phyloP scores from a whole-genome alignment of 2,329 filamentous ascomycete genomes.

The Alternaria sp. region DNA sequence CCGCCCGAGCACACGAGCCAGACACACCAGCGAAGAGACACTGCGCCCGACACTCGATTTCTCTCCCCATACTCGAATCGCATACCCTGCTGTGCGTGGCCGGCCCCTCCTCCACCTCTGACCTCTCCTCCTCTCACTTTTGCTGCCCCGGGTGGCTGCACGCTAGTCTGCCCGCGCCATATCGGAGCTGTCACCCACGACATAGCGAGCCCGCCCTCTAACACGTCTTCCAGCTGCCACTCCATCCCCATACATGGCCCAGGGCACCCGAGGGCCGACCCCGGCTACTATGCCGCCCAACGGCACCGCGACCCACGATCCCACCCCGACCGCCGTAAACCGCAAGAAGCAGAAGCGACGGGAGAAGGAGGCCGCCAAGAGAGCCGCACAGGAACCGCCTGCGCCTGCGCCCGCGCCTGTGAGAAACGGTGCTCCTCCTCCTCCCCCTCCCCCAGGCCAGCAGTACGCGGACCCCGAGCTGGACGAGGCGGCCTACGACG shows the following conservation, averaged over 20 bases:
- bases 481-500: constrained; percentile 51
- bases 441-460: constrained; percentile 7
- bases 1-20: constrained; percentile 18
- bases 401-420: constrained; percentile 28
- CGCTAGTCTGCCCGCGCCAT: constrained; percentile 16
- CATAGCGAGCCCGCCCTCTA: constrained; percentile 1
- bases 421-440: constrained; percentile 36
- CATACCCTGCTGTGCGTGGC: constrained; percentile 17
- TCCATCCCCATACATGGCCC: constrained; percentile 41
- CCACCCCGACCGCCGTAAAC: constrained; percentile 68
- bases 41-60: no score
- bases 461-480: constrained; percentile 56
- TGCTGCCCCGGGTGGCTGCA: constrained; percentile 15
- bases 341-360: constrained; percentile 95
- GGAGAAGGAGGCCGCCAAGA: constrained; percentile 79
- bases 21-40: neutral
- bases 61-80: neutral
- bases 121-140: constrained; percentile 20
- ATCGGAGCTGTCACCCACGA: constrained; percentile 24
- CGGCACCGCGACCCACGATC: constrained; percentile 49
- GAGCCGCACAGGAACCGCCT: constrained; percentile 49
- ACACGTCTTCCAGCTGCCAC: neutral
- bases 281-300: constrained; percentile 48
- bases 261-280: constrained; percentile 41
- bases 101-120: constrained; percentile 26